phyloP scores from a whole-genome alignment of 2,329 filamentous ascomycete species.

The Didymella sp. region DNA sequence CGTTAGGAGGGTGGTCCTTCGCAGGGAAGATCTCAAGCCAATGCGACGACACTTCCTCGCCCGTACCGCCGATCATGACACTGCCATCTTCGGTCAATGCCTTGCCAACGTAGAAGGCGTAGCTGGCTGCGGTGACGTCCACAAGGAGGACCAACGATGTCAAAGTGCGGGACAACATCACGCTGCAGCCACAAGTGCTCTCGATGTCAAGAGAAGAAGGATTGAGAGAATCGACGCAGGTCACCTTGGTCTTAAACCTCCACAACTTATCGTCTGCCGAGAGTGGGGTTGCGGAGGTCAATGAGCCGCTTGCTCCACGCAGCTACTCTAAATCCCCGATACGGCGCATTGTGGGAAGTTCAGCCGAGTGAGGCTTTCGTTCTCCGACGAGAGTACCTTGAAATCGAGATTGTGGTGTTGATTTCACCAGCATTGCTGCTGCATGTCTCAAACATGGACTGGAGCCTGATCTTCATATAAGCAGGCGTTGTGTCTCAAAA shows the following conservation, averaged over 20 bases:
- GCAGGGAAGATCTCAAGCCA: slow-evolving; percentile 58
- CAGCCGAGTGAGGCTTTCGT: not conserved
- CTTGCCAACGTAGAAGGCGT: slow-evolving; percentile 59
- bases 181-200: too few species aligned
- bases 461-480: not conserved
- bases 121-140: slow-evolving; percentile 48
- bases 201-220: not conserved
- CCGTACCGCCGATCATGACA: slow-evolving; percentile 56
- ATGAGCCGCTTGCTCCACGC: slow-evolving; percentile 3
- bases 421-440: not conserved
- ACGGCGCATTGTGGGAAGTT: slow-evolving; percentile 3
- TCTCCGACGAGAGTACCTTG: not conserved
- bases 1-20: slow-evolving; percentile 51
- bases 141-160: slow-evolving; percentile 19
- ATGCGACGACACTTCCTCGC: slow-evolving; percentile 58
- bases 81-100: slow-evolving; percentile 53
- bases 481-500: not conserved
- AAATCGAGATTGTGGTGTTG: not conserved
- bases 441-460: not conserved
- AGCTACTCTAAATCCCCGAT: slow-evolving; percentile 8
- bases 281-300: slow-evolving; percentile 15
- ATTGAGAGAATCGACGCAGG: not conserved
- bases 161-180: slow-evolving; percentile 16
- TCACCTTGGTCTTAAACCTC: not conserved
- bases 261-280: slow-evolving; percentile 11